phyloP scores from a whole-genome alignment of 2,329 filamentous ascomycete species.

The Fusarium poae region DNA sequence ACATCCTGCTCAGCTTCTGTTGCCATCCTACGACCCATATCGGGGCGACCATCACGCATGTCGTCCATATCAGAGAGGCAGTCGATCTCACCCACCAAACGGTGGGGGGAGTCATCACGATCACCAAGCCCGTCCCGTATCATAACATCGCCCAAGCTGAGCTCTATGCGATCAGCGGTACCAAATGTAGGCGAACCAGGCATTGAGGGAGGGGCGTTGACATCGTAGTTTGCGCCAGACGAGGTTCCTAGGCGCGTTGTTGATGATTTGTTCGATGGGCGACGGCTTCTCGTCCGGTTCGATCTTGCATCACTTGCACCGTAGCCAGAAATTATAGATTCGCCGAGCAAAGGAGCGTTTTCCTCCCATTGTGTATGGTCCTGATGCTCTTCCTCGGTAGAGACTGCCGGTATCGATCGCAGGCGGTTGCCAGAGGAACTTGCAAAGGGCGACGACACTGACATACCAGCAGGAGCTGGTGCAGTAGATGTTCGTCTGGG shows the following conservation, averaged over 20 bases:
- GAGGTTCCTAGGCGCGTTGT: constrained; percentile 57
- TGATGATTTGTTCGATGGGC: constrained; percentile 66
- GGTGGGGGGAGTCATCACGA: constrained; percentile 50
- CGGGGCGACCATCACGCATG: constrained; percentile 49
- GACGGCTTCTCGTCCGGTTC: constrained; percentile 57
- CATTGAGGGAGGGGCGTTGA: constrained; percentile 78
- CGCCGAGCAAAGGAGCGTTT: constrained; percentile 66
- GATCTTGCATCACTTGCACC: constrained; percentile 58
- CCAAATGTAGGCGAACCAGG: constrained; percentile 71
- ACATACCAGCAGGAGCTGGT: constrained; percentile 50
- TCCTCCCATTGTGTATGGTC: constrained; percentile 62
- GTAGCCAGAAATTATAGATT: constrained; percentile 55
- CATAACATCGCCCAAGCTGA: constrained; percentile 77
- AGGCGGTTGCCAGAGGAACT: constrained; percentile 52
- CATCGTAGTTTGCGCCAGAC: constrained; percentile 63
- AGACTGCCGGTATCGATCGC: constrained; percentile 54
- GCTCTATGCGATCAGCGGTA: constrained; percentile 61
- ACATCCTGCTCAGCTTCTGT: constrained; percentile 85
- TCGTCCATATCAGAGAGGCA: constrained; percentile 49
- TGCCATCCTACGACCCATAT: constrained; percentile 62
- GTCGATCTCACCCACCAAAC: constrained; percentile 51
- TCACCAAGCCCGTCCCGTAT: constrained; percentile 72
- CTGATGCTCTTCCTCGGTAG: constrained; percentile 63
- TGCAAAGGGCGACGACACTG: constrained; percentile 52
- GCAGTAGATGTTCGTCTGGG: constrained; percentile 71